Evolutionary conservation across 768 basidiomycete species (phyloP).

Genomic region (Macrolepiota albuminosa): DNA sequence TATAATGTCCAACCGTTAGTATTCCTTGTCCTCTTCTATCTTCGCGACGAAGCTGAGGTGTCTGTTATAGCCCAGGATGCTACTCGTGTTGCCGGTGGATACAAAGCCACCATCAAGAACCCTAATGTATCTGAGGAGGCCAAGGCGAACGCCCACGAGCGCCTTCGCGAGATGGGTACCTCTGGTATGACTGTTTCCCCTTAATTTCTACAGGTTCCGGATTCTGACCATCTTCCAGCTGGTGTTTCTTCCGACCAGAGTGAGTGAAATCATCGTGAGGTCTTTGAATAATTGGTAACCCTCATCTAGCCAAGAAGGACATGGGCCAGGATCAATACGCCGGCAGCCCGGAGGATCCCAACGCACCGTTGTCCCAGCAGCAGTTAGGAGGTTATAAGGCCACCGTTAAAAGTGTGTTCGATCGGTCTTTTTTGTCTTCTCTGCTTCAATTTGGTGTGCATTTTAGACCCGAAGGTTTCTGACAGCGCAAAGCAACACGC

Average conservation of each 20-base stretch:
- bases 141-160: conserved; percentile 40
- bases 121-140: conserved; percentile 54
- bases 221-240: neutral
- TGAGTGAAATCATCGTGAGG: rapidly evolving
- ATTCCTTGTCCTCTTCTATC: rapidly evolving
- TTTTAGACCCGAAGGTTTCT: conserved; percentile 19
- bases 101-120: conserved; percentile 56
- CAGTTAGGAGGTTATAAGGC: conserved; percentile 26
- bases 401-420: conserved; percentile 18
- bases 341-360: neutral
- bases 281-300: too few relatives aligned
- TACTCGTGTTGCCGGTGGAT: conserved; percentile 34
- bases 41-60: neutral
- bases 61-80: neutral
- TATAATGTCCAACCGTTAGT: neutral
- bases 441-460: too few relatives aligned
- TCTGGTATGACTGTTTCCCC: neutral
- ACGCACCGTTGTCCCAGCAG: neutral
- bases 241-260: neutral
- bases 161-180: conserved; percentile 33
- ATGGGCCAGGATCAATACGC: neutral
- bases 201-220: rapidly evolving
- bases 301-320: neutral
- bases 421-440: neutral
- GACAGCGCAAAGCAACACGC: conserved; percentile 15